Conservation (phyloP, 1,139 yeast species). For the Barnettozyma hawaiiensis region DNA sequence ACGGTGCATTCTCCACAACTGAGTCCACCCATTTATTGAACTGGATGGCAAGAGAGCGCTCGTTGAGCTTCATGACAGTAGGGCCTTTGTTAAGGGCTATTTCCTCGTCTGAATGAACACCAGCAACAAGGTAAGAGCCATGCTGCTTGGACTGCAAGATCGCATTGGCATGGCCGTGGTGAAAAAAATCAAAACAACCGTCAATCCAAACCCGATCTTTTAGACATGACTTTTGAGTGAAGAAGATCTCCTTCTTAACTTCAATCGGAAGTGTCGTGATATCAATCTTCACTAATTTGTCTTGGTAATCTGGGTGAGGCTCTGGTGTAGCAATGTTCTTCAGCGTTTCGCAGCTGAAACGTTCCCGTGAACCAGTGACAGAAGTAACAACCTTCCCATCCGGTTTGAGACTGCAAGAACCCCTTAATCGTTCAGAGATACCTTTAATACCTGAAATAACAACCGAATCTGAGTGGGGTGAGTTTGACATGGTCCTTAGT, state of each 20-base stretch:
- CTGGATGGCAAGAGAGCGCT: slow-evolving; percentile 74
- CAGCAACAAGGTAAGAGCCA: slow-evolving; percentile 71
- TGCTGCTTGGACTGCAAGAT: slow-evolving; percentile 84
- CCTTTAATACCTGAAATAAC: background rate
- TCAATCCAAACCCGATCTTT: slow-evolving; percentile 71
- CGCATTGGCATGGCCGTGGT: slow-evolving; percentile 97
- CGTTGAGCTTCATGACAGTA: slow-evolving; percentile 81
- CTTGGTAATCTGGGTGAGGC: too few species aligned
- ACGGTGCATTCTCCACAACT: slow-evolving; percentile 78
- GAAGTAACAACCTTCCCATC: background rate
- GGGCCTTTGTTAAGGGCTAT: slow-evolving; percentile 83
- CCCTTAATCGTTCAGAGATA: background rate
- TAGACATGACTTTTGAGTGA: too few species aligned
- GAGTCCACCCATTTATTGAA: slow-evolving; percentile 88
- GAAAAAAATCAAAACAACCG: slow-evolving; percentile 97
- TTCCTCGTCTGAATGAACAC: slow-evolving; percentile 90
- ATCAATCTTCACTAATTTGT: too few species aligned
- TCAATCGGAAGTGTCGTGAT: background rate
- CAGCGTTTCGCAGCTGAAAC: too few species aligned
- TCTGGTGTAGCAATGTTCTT: too few species aligned
- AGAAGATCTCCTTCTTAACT: background rate
- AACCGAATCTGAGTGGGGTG: background rate
- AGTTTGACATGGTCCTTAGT: background rate
- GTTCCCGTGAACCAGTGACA: too few species aligned
- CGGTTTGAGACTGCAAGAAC: background rate